phyloP scores from a whole-genome alignment of 768 basidiomycete species.

The Boletales sp. region DNA sequence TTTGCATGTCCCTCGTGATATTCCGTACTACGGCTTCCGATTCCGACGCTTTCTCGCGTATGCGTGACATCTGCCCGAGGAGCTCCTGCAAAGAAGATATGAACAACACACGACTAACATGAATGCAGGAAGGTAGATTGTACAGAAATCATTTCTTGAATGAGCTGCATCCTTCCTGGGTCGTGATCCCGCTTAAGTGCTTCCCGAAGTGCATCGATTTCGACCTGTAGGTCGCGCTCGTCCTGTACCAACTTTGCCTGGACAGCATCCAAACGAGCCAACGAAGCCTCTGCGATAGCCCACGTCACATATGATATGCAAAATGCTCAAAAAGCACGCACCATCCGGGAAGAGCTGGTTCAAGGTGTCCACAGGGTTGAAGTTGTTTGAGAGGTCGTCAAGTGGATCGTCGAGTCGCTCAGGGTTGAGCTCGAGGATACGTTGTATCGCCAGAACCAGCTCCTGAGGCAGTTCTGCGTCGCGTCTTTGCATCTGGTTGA shows the following conservation, averaged over 20 bases:
- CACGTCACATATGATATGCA: not conserved
- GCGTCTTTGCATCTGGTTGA: constrained; percentile 19
- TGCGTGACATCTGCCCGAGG: constrained; percentile 91
- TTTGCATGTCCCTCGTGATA: constrained; percentile 96
- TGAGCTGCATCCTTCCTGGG: constrained; percentile 82
- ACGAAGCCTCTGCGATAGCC: constrained; percentile 58
- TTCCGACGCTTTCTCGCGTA: constrained; percentile 94
- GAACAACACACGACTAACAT: not conserved
- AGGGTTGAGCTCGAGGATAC: constrained; percentile 55
- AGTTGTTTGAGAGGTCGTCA: constrained; percentile 54
- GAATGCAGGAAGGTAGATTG: constrained; percentile 16
- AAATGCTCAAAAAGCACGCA: constrained; percentile 31
- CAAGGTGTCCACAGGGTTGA: constrained; percentile 49
- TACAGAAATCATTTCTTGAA: constrained; percentile 96
- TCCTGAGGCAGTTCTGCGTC: constrained; percentile 60
- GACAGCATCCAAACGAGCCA: constrained; percentile 68
- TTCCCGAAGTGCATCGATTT: constrained; percentile 64
- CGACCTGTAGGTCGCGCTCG: constrained; percentile 64
- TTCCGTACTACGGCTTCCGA: constrained; percentile 93
- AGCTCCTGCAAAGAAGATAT: constrained; percentile 60
- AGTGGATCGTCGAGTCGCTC: constrained; percentile 48
- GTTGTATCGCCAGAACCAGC: constrained; percentile 65
- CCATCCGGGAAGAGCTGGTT: constrained; percentile 78
- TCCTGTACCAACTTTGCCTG: constrained; percentile 65
- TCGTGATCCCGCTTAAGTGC: constrained; percentile 78